Evolutionary conservation across 805 yeast genomes (phyloP), one percentile per base, ranked within the genome.

Genomic region (Kockiozyma suomiensis): DNA sequence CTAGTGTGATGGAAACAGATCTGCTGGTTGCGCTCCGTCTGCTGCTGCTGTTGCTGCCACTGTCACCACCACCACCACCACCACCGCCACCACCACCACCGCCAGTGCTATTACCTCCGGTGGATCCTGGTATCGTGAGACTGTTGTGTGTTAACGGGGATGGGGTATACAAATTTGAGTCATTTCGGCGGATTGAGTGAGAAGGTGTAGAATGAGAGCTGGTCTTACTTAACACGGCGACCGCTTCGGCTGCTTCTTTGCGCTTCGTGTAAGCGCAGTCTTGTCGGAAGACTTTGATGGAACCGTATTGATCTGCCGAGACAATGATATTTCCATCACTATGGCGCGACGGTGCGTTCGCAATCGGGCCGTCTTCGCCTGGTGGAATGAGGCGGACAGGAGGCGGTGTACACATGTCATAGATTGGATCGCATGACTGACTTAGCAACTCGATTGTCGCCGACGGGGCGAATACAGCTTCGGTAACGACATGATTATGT

Each of bases 381-480:
- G 54, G 50, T 3, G 50, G 48, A 3, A 28, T 50, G 10, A 50
- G 52, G 30, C 48, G 53, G 8, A 71, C 69, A 32, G 73, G 73
- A 1, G 74, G 73, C 23, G 76, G 75, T 37, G 69, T 66, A 50
- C 73, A 74, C 54, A 88, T 70, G 61, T 89, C 96, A 72, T 81
- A 90, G 4, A 92, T 83, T 8, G 88, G 83, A 72, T 91, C 97
- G 69, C 88, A 88, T 0, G 96, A 86, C 42, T 85, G 75, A 48
- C 87, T 85, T 42, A 92, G 72, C 13, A 86, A 75, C 63, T 83
- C 84, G 50, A 82, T 78, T 0, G 96, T 87, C 3, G 78, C 77
- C 19, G 81, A 75, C 0, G 97, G 97, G 0, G 96, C 97, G 74
- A 90, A 82, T 0, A 84, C 68, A 0, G 96, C 92, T 40, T 82